Evolutionary conservation across 2,329 filamentous ascomycete genomes (phyloP).

Genomic region (Claviceps fusiformis): DNA sequence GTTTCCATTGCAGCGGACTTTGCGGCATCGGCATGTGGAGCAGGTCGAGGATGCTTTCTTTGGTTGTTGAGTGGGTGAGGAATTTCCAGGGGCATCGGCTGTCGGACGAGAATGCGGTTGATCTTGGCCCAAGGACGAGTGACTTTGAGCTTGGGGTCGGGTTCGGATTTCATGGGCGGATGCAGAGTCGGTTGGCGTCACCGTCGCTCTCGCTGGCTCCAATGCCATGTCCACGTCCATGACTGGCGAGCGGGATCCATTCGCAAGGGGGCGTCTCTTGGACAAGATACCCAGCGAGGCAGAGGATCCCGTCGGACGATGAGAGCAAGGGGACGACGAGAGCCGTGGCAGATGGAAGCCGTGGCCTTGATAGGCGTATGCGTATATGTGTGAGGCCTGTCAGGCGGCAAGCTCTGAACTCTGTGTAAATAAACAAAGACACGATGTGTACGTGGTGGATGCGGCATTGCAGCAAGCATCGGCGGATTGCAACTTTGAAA

Average conservation of each 20-base stretch:
- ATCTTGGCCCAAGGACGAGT: not conserved
- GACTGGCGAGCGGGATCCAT: conserved; percentile 1
- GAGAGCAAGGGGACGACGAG: not conserved
- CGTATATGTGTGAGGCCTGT: not conserved
- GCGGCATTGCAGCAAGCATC: not conserved
- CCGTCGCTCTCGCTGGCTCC: not conserved
- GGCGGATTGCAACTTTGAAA: too few relatives aligned
- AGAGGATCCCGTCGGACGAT: not conserved
- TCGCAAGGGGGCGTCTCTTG: not conserved
- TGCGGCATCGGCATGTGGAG: conserved; percentile 39
- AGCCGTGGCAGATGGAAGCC: not conserved
- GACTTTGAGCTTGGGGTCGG: not conserved
- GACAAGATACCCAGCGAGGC: not conserved
- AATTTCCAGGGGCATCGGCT: not conserved
- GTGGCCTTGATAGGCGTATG: not conserved
- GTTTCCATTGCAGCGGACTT: conserved; percentile 44
- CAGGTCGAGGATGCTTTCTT: conserved; percentile 36
- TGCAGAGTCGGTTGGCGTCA: not conserved
- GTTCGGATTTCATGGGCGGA: not conserved
- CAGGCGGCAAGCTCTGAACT: not conserved
- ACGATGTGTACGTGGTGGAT: not conserved
- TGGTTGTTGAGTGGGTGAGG: conserved; percentile 18
- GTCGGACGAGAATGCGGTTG: not conserved
- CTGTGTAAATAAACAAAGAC: not conserved
- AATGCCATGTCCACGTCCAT: conserved; percentile 4